These are phyloP conservation scores for Jacaranda copaia DNA, from an alignment of 257 asterid species.

Conservation along the genomic window DNA sequence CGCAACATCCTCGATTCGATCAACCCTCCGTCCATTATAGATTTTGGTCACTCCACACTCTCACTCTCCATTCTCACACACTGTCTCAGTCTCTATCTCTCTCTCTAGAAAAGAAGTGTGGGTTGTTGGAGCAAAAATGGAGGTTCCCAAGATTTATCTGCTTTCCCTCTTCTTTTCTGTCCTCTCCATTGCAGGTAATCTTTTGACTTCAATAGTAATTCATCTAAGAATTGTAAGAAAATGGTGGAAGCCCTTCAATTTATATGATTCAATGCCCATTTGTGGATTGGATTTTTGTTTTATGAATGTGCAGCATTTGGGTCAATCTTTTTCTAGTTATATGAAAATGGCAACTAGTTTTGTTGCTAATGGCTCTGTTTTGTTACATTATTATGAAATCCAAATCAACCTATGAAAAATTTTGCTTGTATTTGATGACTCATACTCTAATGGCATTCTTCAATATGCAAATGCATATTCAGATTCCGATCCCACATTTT, in stretches of 20 bases:
- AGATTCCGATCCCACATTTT: not conserved
- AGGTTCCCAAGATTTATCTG: slow-evolving; percentile 37
- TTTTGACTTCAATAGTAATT: not conserved
- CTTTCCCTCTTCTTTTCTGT: slow-evolving; percentile 36
- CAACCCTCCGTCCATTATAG: slow-evolving; percentile 22
- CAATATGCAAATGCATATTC: not conserved
- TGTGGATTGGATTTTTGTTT: too few species aligned
- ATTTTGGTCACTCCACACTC: not conserved
- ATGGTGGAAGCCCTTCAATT: too few species aligned
- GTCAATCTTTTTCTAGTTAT: too few species aligned
- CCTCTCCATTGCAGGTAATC: slow-evolving; percentile 49
- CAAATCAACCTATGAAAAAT: too few species aligned
- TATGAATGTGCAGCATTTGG: too few species aligned
- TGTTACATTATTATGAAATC: too few species aligned
- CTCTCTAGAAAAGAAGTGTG: slow-evolving; percentile 5
- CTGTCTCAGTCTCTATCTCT: slow-evolving; percentile 17
- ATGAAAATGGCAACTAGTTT: too few species aligned
- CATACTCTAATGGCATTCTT: too few species aligned
- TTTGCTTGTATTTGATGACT: too few species aligned
- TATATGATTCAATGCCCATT: too few species aligned
- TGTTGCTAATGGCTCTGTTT: too few species aligned
- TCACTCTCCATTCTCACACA: not conserved
- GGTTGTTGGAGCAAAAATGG: slow-evolving; percentile 40
- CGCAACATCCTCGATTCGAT: slow-evolving; percentile 35
- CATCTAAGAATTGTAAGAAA: too few species aligned